Base-by-base conservation (phyloP, 768 basidiomycete species). In the Tulasnella sp. region DNA sequence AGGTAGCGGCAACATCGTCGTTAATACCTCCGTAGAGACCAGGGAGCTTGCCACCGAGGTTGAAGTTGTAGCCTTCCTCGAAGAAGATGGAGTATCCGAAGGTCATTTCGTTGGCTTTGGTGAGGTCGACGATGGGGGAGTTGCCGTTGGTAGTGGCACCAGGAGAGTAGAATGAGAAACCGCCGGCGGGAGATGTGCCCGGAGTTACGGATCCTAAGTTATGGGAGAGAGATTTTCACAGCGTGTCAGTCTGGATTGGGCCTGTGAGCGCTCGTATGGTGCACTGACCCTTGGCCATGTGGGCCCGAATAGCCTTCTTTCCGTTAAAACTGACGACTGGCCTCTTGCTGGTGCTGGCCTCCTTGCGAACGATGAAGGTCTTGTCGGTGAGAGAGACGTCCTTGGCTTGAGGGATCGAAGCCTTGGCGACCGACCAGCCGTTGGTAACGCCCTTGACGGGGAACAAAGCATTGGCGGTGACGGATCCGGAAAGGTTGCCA, bases 81-180 rank as follows among this genome's bases (percentile, higher is more conserved):
- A 94, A 93, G 86, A 86, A 91, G 44, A 92, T 89, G 0, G 91
- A 90, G 86, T 94, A 95, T 80, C 90, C 89, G 82, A 94, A 89
- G 2, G 91, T 91, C 18, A 90, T 90, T 82, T 93, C 92, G 84
- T 90, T 92, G 28, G 92, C 93, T 4, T 85, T 89, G 76, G 88
- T 88, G 81, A 93, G 86, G 84, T 84, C 79, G 48, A 73, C 81
- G 69, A 84, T 83, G n/a, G 91, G 89, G 72, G 91, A 87, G 81
- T 85, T 83, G 48, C 82, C 42, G 8, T 72, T 78, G 28, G 11
- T 1, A 8, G 42, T 78, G 28, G 91, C 90, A 3, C 92, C 93
- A 60, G 89, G 88, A 69, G 92, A 89, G 85, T 94, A 94, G 89
- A 94, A 93, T 28, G 92, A 92, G 84, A 93, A 86, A 24, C 93